phyloP scores from a whole-genome alignment of 2,329 filamentous ascomycete genomes.

The Stachybotrys chartarum region DNA sequence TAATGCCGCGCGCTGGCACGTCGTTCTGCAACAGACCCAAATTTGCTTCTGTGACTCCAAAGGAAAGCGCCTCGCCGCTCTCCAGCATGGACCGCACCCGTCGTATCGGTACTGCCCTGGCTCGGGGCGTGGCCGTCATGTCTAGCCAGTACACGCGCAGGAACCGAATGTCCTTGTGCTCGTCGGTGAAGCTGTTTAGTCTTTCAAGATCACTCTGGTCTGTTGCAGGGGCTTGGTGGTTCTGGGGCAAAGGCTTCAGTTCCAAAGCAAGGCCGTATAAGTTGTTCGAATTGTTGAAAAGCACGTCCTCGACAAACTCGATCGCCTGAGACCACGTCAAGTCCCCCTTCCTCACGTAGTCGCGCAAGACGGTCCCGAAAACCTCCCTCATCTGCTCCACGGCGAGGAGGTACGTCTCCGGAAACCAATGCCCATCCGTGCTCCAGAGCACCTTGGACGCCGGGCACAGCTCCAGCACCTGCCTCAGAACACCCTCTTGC shows the following conservation, averaged over 20 bases:
- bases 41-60: slow-evolving; percentile 58
- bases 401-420: slow-evolving; percentile 70
- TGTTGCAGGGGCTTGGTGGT: slow-evolving; percentile 3
- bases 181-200: slow-evolving; percentile 30
- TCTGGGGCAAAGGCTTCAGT: slow-evolving; percentile 20
- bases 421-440: slow-evolving; percentile 72
- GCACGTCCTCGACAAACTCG: slow-evolving; percentile 55
- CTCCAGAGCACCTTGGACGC: slow-evolving; percentile 73
- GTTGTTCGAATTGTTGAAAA: slow-evolving; percentile 73
- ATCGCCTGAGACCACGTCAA: slow-evolving; percentile 56
- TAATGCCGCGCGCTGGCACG: slow-evolving; percentile 41
- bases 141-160: slow-evolving; percentile 73
- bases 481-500: slow-evolving; percentile 61
- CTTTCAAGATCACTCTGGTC: slow-evolving; percentile 4
- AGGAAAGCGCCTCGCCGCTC: slow-evolving; percentile 33
- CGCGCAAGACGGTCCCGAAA: slow-evolving; percentile 58
- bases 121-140: slow-evolving; percentile 62
- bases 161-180: slow-evolving; percentile 50
- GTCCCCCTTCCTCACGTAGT: slow-evolving; percentile 59
- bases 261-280: slow-evolving; percentile 58
- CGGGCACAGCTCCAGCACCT: slow-evolving; percentile 70
- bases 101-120: slow-evolving; percentile 59
- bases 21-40: slow-evolving; percentile 66
- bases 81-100: slow-evolving; percentile 42
- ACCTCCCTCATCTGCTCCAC: slow-evolving; percentile 65